Base-by-base conservation (phyloP, 2,329 filamentous ascomycete genomes). In the Arachnomyces sp. region DNA sequence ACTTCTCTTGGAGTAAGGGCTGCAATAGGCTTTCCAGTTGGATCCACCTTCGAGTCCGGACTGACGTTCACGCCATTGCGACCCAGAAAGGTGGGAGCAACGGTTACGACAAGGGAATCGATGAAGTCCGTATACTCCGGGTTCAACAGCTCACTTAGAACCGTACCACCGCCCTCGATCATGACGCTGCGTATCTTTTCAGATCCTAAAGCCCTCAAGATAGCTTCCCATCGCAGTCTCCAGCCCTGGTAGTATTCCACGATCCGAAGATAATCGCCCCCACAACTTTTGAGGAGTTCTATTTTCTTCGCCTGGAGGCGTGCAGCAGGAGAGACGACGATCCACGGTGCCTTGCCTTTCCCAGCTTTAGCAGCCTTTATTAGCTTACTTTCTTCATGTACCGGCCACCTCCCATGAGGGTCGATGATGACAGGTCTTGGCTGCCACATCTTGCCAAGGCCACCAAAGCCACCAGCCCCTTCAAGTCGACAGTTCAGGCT, bases 71-170 rank as follows among this genome's bases (percentile, higher is more conserved):
- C 85, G 6, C 87, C 87, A 2, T 85, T 86, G 44, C 76, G 72
- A 2, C 90, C 90, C n/a, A 96, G 71, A 77, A 87, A 96, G 0
- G 80, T 86, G 7, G 90, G 90, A 3, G 90, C 88, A 54, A 95
- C 80, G 0, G 90, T 95, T 43, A 95, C 73, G 52, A 96, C 84
- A 36, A 95, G 80, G 2, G 82, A 82, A 55, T 86, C 75, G 31
- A 94, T 71, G 7, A 88, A 66, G n/a, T 59, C 52, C 12, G 77
- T 68, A 52, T 80, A 77, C 18, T 68, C 66, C 2, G 75, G 70
- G 30, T 74, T 69, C n/a, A 96, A 70, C 13, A 96, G 65, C 29
- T 83, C 77, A 57, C 92, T 93, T 57, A 96, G 86, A 28, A 95
- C 79, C 8, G 72, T 69, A 0, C 77, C 89, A 8, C 90, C 90